These are phyloP conservation scores for Cyberlindnera euphorbiae DNA, from an alignment of 805 yeast species.

Conservation along the genomic window DNA sequence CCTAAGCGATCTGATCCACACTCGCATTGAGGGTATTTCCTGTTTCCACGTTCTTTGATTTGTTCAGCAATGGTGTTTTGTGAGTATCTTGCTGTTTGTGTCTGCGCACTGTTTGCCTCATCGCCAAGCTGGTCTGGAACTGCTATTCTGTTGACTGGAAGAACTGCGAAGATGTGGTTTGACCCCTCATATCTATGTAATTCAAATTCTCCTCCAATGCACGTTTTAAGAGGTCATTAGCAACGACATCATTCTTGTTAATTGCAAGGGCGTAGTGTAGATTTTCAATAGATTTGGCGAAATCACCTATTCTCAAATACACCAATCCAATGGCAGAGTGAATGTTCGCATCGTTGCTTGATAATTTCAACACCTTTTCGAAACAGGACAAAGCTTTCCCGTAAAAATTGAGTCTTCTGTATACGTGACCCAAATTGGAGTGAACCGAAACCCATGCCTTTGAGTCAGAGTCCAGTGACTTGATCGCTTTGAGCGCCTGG, in stretches of 20 bases:
- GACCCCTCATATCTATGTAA: slow-evolving; percentile 1
- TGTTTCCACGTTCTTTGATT: slow-evolving; percentile 5
- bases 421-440: slow-evolving; percentile 85
- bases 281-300: slow-evolving; percentile 63
- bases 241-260: slow-evolving; percentile 76
- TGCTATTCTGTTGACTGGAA: slow-evolving; percentile 25
- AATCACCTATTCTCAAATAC: slow-evolving; percentile 62
- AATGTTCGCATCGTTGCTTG: slow-evolving; percentile 68
- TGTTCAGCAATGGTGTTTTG: slow-evolving; percentile 27
- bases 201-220: slow-evolving; percentile 60
- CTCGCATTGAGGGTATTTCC: slow-evolving; percentile 15
- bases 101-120: slow-evolving; percentile 26
- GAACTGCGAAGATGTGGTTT: slow-evolving; percentile 21
- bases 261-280: slow-evolving; percentile 80
- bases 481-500: slow-evolving; percentile 68
- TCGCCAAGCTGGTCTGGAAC: slow-evolving; percentile 25
- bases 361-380: slow-evolving; percentile 63
- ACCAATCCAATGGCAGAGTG: slow-evolving; percentile 83
- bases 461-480: slow-evolving; percentile 67
- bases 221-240: slow-evolving; percentile 72
- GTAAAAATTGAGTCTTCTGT: slow-evolving; percentile 56
- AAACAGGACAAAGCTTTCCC: slow-evolving; percentile 72
- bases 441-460: slow-evolving; percentile 83
- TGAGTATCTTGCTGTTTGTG: slow-evolving; percentile 3
- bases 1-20: slow-evolving; percentile 24